These are phyloP conservation scores for Syncephalastrum sp. DNA, from an alignment of 371 early-diverging fungal genomes.

Conservation along the genomic window DNA sequence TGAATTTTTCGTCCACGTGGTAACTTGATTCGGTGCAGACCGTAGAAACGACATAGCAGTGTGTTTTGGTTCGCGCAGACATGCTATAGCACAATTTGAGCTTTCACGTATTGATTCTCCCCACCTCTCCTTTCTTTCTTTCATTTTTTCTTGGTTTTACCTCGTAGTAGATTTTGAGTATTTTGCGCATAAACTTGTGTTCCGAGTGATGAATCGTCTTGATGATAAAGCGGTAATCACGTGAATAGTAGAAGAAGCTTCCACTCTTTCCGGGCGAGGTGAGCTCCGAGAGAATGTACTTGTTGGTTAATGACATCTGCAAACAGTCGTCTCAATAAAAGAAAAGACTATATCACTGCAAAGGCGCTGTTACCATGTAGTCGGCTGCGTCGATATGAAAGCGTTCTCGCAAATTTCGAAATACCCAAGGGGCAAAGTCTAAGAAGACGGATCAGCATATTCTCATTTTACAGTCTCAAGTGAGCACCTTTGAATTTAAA, in stretches of 20 bases:
- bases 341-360: neutral
- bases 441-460: too few relatives aligned
- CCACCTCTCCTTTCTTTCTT: too few relatives aligned
- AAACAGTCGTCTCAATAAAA: neutral
- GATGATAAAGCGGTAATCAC: conserved; percentile 97
- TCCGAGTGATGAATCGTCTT: conserved; percentile 94
- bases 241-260: conserved; percentile 94
- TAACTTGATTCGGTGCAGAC: conserved; percentile 92
- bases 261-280: conserved; percentile 94
- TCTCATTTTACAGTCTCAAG: too few relatives aligned
- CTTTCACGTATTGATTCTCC: neutral
- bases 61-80: conserved; percentile 87
- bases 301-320: conserved; percentile 88
- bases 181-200: conserved; percentile 85
- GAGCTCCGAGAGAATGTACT: conserved; percentile 92
- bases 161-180: conserved; percentile 82
- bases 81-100: conserved; percentile 55
- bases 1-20: conserved; percentile 91
- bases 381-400: conserved; percentile 90
- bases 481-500: conserved; percentile 84
- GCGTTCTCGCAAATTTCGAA: conserved; percentile 80
- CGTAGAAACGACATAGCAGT: conserved; percentile 89
- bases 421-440: conserved; percentile 97
- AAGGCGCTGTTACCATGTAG: conserved; percentile 66
- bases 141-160: conserved; percentile 30